Base-by-base conservation (phyloP, 768 basidiomycete species). In the Calocera viscosa region DNA sequence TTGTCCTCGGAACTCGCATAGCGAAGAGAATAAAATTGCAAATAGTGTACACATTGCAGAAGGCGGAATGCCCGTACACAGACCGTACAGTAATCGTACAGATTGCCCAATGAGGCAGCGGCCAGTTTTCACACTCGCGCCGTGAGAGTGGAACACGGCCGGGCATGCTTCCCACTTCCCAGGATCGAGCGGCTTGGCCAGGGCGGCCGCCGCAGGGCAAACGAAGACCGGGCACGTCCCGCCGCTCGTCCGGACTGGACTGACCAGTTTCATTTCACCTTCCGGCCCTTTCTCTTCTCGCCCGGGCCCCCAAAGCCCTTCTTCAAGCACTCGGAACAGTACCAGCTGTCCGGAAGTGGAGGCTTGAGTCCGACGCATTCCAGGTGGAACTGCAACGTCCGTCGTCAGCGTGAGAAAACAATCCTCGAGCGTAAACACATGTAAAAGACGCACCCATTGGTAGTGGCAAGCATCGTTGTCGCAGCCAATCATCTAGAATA, bases 401-500 rank as follows among this genome's bases (percentile, higher is more conserved):
- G 28, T 10, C 41, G 0, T 66, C 38, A 34, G 53, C 19, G 32
- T 68, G 60, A n/a, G 16, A 33, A 32, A 8, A 19, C 16, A 11
- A 64, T 2, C 28, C 10, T 41, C 16, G 19, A 33, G 19, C n/a
- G 17, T 34, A 64, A 47, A 65, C 47, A 69, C n/a, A 65, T 30
- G 53, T 53, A 22, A 38, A 5, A 49, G 24, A 76, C 84, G 78
- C 67, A 85, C 85, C 85, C 86, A 88, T 84, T 88, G 84, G 72
- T 82, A 84, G 2, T 80, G 82, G 76, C 86, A 88, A 32, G 76
- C 76, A 34, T 84, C 82, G 71, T 86, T 84, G 72, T 88, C 87
- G 71, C 87, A 88, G 2, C 83, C 86, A 72, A 88, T 86, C 87
- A 88, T 88, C 83, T 87, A 69, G 80, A 81, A 68, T 76, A 78